Base-by-base conservation (phyloP, 805 yeast genomes). In the Candida tammaniensis region DNA sequence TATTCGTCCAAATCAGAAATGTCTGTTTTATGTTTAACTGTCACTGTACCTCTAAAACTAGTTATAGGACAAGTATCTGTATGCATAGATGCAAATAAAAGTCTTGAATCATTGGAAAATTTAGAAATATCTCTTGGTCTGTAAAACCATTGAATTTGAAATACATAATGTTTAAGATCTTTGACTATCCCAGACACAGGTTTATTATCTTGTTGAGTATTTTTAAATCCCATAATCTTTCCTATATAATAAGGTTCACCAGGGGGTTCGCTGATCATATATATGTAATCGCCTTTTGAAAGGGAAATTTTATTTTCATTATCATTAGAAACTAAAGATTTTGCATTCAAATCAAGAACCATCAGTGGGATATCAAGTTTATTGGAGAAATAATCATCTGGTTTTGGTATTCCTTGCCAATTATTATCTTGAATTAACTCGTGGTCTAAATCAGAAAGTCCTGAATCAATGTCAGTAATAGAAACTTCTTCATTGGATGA, bases 201-300 rank as follows among this genome's bases (percentile, higher is more conserved):
- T 20, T 22, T 25, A 10, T 13, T 27, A 15, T 15, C 32, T 35
- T 34, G 17, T 33, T 28, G 46, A 44, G 52, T 18, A 29, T 15
- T 27, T 29, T 49, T 58, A 46, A 88, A 86, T 11, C 89, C 93
- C 68, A 86, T 74, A 24, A 91, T 71, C 26, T 91, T 68, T 1
- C 94, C 98, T 27, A 93, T 74, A 49, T 87, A 86, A 64, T 84
- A 93, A 0, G 98, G 97, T 49, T 87, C 96, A 2, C 95, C 93
- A 0, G 96, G 87, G 1, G 96, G 96, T 55, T 87, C 96, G 43
- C 93, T 78, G 9, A 89, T 72, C 79, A 89, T 78, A 54, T 84
- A 88, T 7, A 88, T 81, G 39, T 70, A 78, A 38, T 88, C 95
- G 34, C 76, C 77, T 41, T 74, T 76, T 4, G 42, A 40, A n/a